Evolutionary conservation across 345 rosid genomes (phyloP).

Genomic region (Eucalyptus erythrocorys): DNA sequence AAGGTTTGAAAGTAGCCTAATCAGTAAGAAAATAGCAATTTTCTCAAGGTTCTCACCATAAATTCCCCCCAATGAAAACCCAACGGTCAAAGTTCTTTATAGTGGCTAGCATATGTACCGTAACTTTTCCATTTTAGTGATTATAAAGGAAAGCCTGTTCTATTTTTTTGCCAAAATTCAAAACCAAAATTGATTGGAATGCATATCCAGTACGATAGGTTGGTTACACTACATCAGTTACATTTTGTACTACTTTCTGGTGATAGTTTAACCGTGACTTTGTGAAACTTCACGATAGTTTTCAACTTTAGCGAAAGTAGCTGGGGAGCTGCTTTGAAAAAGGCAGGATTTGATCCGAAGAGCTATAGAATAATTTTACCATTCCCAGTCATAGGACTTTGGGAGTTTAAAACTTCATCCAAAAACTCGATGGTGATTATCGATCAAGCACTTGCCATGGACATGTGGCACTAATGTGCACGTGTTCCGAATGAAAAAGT

Average conservation of each 20-base stretch:
- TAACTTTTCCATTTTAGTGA: not conserved
- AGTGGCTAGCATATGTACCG: rapidly evolving
- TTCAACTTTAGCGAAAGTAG: rapidly evolving
- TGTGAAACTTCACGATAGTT: rapidly evolving
- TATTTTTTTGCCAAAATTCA: rapidly evolving
- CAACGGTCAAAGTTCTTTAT: not conserved
- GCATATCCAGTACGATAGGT: not conserved
- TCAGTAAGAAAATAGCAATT: rapidly evolving
- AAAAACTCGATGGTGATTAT: not conserved
- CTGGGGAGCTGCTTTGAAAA: not conserved
- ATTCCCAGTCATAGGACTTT: rapidly evolving
- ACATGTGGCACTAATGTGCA: rapidly evolving
- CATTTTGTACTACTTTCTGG: rapidly evolving
- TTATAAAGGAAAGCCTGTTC: rapidly evolving
- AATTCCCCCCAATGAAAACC: rapidly evolving
- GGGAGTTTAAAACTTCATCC: rapidly evolving
- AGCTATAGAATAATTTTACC: not conserved
- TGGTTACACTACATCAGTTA: rapidly evolving
- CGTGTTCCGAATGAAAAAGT: rapidly evolving
- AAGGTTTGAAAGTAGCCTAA: not conserved
- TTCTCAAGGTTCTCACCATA: rapidly evolving
- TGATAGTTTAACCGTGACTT: rapidly evolving
- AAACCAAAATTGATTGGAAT: rapidly evolving
- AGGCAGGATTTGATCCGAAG: not conserved
- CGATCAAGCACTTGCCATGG: rapidly evolving